phyloP scores from a whole-genome alignment of 2,329 filamentous ascomycete species.

The Hypoxylon sp. region DNA sequence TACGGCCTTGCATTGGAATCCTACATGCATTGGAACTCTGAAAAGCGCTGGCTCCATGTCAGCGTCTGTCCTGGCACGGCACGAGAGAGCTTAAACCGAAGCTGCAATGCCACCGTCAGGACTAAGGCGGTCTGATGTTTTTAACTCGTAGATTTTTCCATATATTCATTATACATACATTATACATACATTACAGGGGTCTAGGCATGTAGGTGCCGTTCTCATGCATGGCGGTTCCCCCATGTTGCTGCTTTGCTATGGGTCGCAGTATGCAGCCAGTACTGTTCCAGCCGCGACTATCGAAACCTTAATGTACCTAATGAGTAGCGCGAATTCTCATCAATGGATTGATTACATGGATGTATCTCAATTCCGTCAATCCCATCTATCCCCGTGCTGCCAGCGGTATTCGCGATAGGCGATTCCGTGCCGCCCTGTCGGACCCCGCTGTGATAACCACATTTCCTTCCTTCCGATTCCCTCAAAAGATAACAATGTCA shows the following conservation, averaged over 20 bases:
- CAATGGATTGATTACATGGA: background rate
- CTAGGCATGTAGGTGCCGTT: constrained; percentile 29
- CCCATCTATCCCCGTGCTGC: constrained; percentile 14
- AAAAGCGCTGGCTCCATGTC: constrained; percentile 25
- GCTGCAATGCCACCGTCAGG: constrained; percentile 41
- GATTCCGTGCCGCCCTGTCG: constrained; percentile 23
- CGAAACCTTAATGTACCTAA: constrained; percentile 36
- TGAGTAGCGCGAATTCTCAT: constrained; percentile 23
- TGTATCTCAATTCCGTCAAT: background rate
- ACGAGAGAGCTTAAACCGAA: constrained; percentile 37
- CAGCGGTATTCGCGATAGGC: constrained; percentile 37
- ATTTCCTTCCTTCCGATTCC: constrained; percentile 9
- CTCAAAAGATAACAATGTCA: constrained; percentile 1
- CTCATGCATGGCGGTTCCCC: constrained; percentile 40
- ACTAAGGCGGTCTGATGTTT: constrained; percentile 35
- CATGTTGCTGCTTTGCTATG: constrained; percentile 29
- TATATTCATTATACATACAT: constrained; percentile 25
- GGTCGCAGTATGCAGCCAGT: constrained; percentile 19
- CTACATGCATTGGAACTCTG: constrained; percentile 27
- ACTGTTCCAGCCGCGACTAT: constrained; percentile 36
- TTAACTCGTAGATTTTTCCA: constrained; percentile 11
- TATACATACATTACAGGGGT: constrained; percentile 7
- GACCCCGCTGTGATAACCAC: constrained; percentile 20
- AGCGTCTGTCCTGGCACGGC: constrained; percentile 36
- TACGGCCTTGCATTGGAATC: constrained; percentile 31